Evolutionary conservation across 2,329 filamentous ascomycete genomes (phyloP), one percentile per base, ranked within the genome.

Genomic region (Penicillium sp.): DNA sequence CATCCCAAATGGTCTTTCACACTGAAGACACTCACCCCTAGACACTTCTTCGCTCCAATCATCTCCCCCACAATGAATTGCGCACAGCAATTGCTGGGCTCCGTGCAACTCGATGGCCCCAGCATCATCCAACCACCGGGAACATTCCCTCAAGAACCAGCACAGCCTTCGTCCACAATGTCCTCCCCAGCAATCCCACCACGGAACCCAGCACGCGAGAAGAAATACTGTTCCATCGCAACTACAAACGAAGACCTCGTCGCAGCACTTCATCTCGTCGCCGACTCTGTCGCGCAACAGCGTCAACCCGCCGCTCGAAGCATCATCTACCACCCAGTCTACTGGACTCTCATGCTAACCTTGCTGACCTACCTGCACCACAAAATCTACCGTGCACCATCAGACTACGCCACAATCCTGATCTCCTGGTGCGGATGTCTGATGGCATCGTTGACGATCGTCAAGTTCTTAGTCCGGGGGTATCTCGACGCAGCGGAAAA

Each of bases 221-320:
- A 32, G 17, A n/a, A 12, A 17, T n/a, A 25, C 27, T 22, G 11
- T 12, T 13, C 26, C 12, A 14, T 17, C 16, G 29, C 40, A 16
- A 9, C 9, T 23, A 30, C 31, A 33, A 67, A 76, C 33, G 59
- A 71, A 35, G 82, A 88, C 59, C 79, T 82, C 57, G 66, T 79
- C 46, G 73, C 79, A 39, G 81, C 82, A 12, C 71, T 94, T 35
- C 76, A 76, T 46, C 76, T 94, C 13, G 74, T 94, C 26, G 82
- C 86, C 44, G 85, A 90, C 64, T 86, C 82, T 41, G 77, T 93
- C 33, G 84, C 85, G 23, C 83, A 94, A 65, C 87, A 92, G 70
- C 79, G 83, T 45, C 81, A 86, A 58, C 66, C 74, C 6, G 79
- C 84, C 13, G 76, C 79, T 28, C 67, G 69, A 37, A 68, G 76